Percentiles rank a stretch among this genome's conserved stretches.
phyloP scores from a whole-genome alignment of 148 eudicot species.

The Silene latifolia region DNA sequence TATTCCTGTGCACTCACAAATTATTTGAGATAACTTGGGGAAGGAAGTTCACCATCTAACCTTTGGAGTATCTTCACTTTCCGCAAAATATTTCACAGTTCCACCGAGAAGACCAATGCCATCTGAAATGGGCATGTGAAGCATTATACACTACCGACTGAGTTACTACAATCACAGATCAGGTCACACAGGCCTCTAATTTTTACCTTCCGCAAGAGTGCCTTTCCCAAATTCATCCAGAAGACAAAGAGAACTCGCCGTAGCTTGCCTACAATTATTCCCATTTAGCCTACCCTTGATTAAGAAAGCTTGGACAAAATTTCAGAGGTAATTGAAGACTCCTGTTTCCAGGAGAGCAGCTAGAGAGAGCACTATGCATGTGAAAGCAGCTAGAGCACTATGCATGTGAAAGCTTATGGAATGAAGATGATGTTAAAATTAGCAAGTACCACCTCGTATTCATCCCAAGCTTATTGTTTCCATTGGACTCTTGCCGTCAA shows the following conservation, averaged over 20 bases:
- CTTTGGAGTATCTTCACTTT: slow-evolving; percentile 78
- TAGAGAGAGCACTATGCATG: neutral
- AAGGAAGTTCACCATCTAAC: slow-evolving; percentile 32
- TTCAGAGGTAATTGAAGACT: neutral
- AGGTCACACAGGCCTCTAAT: slow-evolving; percentile 11
- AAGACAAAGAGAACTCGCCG: slow-evolving; percentile 75
- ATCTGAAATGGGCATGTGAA: slow-evolving; percentile 52
- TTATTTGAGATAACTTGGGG: neutral
- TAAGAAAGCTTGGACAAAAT: slow-evolving; percentile 12
- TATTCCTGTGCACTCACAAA: neutral
- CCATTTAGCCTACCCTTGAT: neutral
- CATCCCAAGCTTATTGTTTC: too few species aligned
- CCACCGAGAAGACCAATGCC: slow-evolving; percentile 98
- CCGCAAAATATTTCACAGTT: slow-evolving; percentile 68
- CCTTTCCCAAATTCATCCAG: slow-evolving; percentile 98
- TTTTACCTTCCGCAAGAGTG: slow-evolving; percentile 88
- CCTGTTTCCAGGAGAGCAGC: neutral
- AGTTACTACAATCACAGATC: neutral
- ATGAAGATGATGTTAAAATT: neutral
- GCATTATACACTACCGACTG: neutral
- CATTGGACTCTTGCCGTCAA: too few species aligned
- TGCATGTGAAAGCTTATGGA: neutral
- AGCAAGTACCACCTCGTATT: neutral
- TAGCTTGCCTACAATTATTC: slow-evolving; percentile 63
- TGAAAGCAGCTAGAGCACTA: neutral